Percentiles rank a stretch among this genome's conserved stretches.
Evolutionary conservation across 441 rosid species (phyloP).

Genomic region (Adansonia madagascariensis): DNA sequence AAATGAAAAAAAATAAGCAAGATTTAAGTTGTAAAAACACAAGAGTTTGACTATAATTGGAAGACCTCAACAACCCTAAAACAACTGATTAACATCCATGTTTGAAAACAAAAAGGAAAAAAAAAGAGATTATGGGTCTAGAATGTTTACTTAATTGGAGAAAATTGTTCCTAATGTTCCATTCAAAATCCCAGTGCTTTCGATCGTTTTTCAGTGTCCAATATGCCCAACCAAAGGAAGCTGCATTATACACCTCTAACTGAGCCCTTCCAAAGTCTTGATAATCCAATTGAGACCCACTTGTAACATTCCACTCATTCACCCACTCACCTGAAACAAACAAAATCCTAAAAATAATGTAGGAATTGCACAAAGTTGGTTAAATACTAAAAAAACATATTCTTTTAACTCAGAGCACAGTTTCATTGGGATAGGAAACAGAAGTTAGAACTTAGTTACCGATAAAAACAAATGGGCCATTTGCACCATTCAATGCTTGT

Average conservation of each 20-base stretch:
- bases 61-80: neutral
- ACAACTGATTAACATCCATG: neutral
- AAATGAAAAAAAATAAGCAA: neutral
- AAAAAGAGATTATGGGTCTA: neutral
- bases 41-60: neutral
- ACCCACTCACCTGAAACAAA: constrained; percentile 74
- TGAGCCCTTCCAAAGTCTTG: constrained; percentile 70
- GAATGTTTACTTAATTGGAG: constrained; percentile 59
- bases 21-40: too few species aligned
- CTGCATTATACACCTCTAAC: constrained; percentile 58
- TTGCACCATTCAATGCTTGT: constrained; percentile 50
- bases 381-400: neutral
- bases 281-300: constrained; percentile 57
- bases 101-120: neutral
- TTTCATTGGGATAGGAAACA: neutral
- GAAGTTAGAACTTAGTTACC: constrained; percentile 48
- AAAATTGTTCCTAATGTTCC: constrained; percentile 65
- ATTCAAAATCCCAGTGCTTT: constrained; percentile 83
- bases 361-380: neutral
- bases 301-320: constrained; percentile 68
- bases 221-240: constrained; percentile 84
- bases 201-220: constrained; percentile 78
- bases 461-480: constrained; percentile 66
- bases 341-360: neutral
- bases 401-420: neutral